A percentile compares a stretch with the other conserved stretches of the same genome.
Evolutionary conservation across 179 eudicot species (phyloP).

Genomic region (Actinidia polygama): DNA sequence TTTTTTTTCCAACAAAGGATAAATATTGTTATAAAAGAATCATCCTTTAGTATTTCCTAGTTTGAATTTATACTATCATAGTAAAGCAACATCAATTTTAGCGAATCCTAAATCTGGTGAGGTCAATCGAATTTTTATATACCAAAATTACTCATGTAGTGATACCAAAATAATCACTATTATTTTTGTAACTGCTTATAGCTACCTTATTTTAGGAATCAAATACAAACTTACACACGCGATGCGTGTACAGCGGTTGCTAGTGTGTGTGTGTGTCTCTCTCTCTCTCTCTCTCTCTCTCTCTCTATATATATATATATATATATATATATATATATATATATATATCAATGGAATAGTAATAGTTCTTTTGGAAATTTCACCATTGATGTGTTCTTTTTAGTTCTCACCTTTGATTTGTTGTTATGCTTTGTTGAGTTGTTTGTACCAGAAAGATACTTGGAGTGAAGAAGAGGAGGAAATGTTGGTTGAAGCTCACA

Average conservation of each 20-base stretch:
- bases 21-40: background rate
- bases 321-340: too few species aligned
- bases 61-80: background rate
- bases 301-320: too few species aligned
- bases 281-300: too few species aligned
- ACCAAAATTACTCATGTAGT: too few species aligned
- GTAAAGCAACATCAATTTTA: background rate
- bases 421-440: background rate
- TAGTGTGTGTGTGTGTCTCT: too few species aligned
- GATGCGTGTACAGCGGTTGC: background rate
- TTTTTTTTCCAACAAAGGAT: constrained; percentile 15
- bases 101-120: background rate
- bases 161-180: too few species aligned
- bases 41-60: background rate
- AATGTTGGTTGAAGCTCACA: constrained; percentile 7
- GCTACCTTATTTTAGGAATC: too few species aligned
- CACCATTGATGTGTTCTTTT: background rate
- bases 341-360: background rate
- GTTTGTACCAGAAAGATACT: constrained; percentile 5
- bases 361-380: background rate
- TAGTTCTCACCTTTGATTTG: background rate
- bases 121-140: background rate
- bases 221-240: too few species aligned
- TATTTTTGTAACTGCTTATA: too few species aligned
- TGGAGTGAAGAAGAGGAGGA: constrained; percentile 17